Percentiles rank a stretch among this genome's conserved stretches.
Evolutionary conservation across 306 rosid genomes (phyloP).

Genomic region (Oemleria cerasiformis): DNA sequence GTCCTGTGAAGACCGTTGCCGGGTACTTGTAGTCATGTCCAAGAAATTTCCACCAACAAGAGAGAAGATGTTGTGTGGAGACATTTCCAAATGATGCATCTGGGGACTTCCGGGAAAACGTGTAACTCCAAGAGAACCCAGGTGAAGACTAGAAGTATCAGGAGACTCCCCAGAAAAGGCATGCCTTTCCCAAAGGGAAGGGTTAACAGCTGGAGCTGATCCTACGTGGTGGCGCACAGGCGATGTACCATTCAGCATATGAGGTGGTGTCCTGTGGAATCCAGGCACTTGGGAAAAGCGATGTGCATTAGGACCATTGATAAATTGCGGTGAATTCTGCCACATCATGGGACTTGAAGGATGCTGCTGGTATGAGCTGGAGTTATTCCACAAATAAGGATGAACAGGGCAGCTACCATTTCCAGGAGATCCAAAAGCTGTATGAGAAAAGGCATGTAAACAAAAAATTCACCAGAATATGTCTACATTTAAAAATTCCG

Average conservation of each 20-base stretch:
- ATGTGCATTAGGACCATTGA: constrained; percentile 49
- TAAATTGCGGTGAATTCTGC: constrained; percentile 70
- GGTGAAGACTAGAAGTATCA: constrained; percentile 56
- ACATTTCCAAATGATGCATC: constrained; percentile 49
- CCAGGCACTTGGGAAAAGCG: constrained; percentile 54
- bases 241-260: constrained; percentile 48
- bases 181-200: constrained; percentile 71
- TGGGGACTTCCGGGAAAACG: constrained; percentile 65
- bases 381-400: constrained; percentile 55
- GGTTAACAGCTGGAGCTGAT: constrained; percentile 74
- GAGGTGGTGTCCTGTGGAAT: constrained; percentile 59
- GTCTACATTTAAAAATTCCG: background rate
- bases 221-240: constrained; percentile 67
- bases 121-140: constrained; percentile 66
- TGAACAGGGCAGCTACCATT: constrained; percentile 54
- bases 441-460: constrained; percentile 21
- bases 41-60: constrained; percentile 57
- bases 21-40: constrained; percentile 50
- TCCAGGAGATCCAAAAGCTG: constrained; percentile 49
- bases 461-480: constrained; percentile 8
- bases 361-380: constrained; percentile 64
- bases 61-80: constrained; percentile 58
- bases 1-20: constrained; percentile 61
- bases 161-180: constrained; percentile 69
- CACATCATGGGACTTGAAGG: constrained; percentile 53